These are phyloP conservation scores for Vaccinium macrocarpon DNA, from an alignment of 148 eudicot species.

Conservation along the genomic window DNA sequence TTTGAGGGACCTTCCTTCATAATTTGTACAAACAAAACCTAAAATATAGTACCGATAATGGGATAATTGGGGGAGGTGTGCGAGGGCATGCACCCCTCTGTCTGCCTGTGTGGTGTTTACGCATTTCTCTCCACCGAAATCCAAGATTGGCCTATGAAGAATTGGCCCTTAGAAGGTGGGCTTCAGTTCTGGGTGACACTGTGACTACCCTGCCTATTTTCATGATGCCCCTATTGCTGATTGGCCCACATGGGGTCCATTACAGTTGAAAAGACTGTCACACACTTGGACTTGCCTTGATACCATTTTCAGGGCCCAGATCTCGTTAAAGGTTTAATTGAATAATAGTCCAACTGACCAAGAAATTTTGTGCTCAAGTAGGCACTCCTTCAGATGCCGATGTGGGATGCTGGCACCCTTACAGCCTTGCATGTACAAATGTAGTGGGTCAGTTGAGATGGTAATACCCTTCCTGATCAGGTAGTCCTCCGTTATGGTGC, in stretches of 20 bases:
- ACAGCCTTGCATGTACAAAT: not conserved
- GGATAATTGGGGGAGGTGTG: no score
- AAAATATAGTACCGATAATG: no score
- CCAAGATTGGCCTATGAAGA: not conserved
- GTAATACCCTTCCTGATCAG: not conserved
- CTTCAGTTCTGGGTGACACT: not conserved
- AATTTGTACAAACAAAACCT: no score
- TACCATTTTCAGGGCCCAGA: not conserved
- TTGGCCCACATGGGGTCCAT: not conserved
- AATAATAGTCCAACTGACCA: not conserved
- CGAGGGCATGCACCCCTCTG: no score
- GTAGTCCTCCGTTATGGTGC: not conserved
- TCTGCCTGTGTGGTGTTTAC: not conserved
- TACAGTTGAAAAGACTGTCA: not conserved
- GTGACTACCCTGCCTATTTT: not conserved
- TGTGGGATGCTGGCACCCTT: not conserved
- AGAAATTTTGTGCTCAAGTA: slow-evolving; percentile 1
- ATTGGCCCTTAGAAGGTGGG: not conserved
- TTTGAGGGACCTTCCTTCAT: no score
- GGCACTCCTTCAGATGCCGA: not conserved
- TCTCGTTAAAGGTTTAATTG: not conserved
- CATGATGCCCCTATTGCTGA: not conserved
- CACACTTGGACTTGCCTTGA: not conserved
- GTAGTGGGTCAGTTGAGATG: not conserved
- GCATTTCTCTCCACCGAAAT: not conserved